These are phyloP conservation scores for Ophiostoma ulmi DNA, from an alignment of 2,329 filamentous ascomycete species.

Conservation along the genomic window DNA sequence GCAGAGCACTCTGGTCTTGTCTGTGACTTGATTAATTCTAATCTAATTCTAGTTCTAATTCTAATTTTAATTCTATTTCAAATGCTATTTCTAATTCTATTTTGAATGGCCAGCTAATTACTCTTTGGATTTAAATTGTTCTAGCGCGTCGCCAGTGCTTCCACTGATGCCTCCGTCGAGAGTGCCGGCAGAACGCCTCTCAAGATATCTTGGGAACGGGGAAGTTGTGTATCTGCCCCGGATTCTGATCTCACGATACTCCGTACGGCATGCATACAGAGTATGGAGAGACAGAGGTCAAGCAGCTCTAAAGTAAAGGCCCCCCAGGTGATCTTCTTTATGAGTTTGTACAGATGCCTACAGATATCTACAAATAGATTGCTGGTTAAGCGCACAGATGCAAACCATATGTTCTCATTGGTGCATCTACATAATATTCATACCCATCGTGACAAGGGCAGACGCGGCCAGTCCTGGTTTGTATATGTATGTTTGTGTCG, in stretches of 20 bases:
- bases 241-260: slow-evolving; percentile 2
- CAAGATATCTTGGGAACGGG: neutral
- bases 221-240: neutral
- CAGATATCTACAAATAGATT: neutral
- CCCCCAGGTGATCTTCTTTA: neutral
- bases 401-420: neutral
- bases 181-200: neutral
- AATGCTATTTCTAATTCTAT: neutral
- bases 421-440: neutral
- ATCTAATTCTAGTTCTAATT: neutral
- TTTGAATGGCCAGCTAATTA: neutral
- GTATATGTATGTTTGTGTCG: neutral
- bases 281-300: neutral
- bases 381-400: neutral
- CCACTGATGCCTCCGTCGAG: neutral
- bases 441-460: neutral
- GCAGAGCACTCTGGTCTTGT: neutral
- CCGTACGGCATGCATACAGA: neutral
- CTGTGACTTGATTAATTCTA: neutral
- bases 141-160: slow-evolving; percentile 10
- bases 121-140: neutral
- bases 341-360: neutral
- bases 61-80: neutral
- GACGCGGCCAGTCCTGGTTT: neutral
- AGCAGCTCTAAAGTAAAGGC: neutral